Percentiles rank a stretch among this genome's conserved stretches.
Conservation (phyloP, 768 basidiomycete genomes). For the Phanerodontia chrysosporium region DNA sequence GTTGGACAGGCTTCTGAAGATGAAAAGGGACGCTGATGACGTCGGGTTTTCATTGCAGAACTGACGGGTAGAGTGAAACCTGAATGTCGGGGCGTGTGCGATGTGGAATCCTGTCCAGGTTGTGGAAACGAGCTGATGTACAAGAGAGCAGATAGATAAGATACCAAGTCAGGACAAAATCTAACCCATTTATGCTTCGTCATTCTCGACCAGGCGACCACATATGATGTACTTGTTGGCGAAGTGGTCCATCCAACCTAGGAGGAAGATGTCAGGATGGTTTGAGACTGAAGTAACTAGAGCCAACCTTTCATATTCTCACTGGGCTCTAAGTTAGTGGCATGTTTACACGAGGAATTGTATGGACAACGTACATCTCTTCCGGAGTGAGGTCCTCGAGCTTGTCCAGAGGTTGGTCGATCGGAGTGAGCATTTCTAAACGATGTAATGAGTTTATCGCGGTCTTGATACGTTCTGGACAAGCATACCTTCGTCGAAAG, state of each 20-base stretch:
- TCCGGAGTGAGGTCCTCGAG: constrained; percentile 72
- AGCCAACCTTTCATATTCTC: constrained; percentile 87
- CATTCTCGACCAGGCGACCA: constrained; percentile 83
- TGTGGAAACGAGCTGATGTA: not conserved
- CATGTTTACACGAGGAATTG: too few relatives aligned
- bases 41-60: constrained; percentile 51
- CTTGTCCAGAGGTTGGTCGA: constrained; percentile 84
- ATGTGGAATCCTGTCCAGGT: not conserved
- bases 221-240: constrained; percentile 88
- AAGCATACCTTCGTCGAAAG: constrained; percentile 78
- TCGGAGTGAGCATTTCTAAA: constrained; percentile 84
- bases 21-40: constrained; percentile 43
- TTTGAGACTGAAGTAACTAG: not conserved
- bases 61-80: constrained; percentile 2
- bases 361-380: constrained; percentile 71
- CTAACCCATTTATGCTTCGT: constrained; percentile 26
- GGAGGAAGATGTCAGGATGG: not conserved
- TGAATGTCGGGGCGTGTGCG: not conserved
- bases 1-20: constrained; percentile 52
- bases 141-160: not conserved
- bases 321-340: constrained; percentile 34
- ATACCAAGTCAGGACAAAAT: not conserved
- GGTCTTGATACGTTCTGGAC: not conserved
- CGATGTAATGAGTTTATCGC: not conserved
- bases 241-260: constrained; percentile 94